Percentiles rank a stretch among this genome's conserved stretches.
These are phyloP conservation scores for Berberis vulgaris DNA, from an alignment of 164 flowering plant species.

Conservation along the genomic window DNA sequence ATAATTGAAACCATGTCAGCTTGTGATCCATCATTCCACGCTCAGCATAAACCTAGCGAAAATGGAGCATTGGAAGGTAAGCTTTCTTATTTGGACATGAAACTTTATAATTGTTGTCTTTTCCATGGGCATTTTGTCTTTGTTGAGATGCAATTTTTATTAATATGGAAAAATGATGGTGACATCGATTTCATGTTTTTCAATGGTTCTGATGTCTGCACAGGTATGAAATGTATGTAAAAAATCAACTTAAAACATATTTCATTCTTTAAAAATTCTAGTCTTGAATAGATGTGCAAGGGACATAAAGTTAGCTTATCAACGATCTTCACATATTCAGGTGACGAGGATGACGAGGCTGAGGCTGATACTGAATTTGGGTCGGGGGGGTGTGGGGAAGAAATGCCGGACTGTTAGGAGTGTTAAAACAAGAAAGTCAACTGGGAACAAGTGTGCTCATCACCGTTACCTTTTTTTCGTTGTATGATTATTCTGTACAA, in stretches of 20 bases:
- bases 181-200: too few species aligned
- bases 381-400: slow-evolving; percentile 65
- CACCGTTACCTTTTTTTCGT: slow-evolving; percentile 19
- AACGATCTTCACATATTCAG: slow-evolving; percentile 22
- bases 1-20: slow-evolving; percentile 75
- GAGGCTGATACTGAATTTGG: slow-evolving; percentile 42
- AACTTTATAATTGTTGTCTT: background rate
- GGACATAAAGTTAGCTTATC: background rate
- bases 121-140: too few species aligned
- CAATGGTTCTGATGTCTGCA: too few species aligned
- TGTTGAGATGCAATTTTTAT: too few species aligned
- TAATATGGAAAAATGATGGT: too few species aligned
- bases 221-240: too few species aligned
- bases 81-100: slow-evolving; percentile 3
- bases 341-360: slow-evolving; percentile 65
- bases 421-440: slow-evolving; percentile 57
- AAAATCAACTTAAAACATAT: too few species aligned
- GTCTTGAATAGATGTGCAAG: too few species aligned
- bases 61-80: slow-evolving; percentile 60
- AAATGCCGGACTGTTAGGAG: slow-evolving; percentile 45
- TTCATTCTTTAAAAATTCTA: too few species aligned
- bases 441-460: slow-evolving; percentile 56
- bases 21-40: slow-evolving; percentile 84
- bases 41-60: slow-evolving; percentile 68
- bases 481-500: slow-evolving; percentile 8